phyloP scores from a whole-genome alignment of 176 grass and related monocot genomes.

The Puya raimondii region DNA sequence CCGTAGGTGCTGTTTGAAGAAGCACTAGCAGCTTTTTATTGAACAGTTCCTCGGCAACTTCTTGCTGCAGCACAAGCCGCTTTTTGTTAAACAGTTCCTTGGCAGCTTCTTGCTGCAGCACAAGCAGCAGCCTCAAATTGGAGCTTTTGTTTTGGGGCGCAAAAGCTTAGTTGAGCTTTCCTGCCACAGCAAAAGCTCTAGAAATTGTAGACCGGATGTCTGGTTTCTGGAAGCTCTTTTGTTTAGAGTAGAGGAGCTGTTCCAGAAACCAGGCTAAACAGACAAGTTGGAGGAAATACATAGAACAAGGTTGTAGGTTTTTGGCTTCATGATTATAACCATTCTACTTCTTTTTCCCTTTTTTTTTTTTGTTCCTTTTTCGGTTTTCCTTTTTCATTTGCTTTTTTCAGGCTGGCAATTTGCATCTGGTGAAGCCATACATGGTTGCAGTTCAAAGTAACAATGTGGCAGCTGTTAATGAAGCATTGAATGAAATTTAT shows the following conservation, averaged over 20 bases:
- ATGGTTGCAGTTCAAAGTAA: constrained; percentile 99
- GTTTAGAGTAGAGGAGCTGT: too few relatives aligned
- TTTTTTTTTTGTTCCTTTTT: neutral
- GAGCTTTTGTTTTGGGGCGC: too few relatives aligned
- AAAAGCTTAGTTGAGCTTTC: too few relatives aligned
- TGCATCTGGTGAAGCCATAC: constrained; percentile 96
- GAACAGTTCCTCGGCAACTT: neutral
- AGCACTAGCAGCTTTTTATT: too few relatives aligned
- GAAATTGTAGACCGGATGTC: too few relatives aligned
- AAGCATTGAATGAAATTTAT: constrained; percentile 94
- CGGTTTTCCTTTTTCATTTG: constrained; percentile 14
- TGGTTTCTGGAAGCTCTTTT: too few relatives aligned
- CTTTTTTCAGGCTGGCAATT: constrained; percentile 61
- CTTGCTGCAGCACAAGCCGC: too few relatives aligned
- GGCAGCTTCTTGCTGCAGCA: neutral
- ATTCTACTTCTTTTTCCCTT: neutral
- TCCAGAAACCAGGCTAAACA: too few relatives aligned
- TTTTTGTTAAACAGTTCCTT: too few relatives aligned
- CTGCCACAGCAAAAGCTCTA: too few relatives aligned
- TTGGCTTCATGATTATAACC: neutral
- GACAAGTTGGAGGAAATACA: neutral
- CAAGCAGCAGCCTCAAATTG: too few relatives aligned
- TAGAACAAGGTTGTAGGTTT: neutral
- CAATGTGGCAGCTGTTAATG: constrained; percentile 92
- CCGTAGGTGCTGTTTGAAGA: too few relatives aligned